These are phyloP conservation scores for Salix suchowensis DNA, from an alignment of 345 rosid species.

Conservation along the genomic window DNA sequence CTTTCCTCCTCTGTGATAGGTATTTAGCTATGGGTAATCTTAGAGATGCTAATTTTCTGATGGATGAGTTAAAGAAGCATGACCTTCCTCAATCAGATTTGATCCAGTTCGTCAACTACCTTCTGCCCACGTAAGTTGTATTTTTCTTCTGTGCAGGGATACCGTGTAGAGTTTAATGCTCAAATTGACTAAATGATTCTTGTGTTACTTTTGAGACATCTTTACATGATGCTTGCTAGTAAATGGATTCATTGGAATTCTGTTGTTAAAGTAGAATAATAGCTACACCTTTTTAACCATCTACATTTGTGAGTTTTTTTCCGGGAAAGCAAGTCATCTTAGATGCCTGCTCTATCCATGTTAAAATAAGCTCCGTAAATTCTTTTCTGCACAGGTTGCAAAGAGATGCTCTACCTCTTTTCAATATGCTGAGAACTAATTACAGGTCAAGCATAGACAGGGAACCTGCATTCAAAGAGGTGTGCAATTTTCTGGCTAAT, in stretches of 20 bases:
- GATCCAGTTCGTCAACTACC: slow-evolving; percentile 54
- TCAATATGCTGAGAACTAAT: slow-evolving; percentile 71
- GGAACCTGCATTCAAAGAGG: slow-evolving; percentile 85
- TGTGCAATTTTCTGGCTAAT: slow-evolving; percentile 15
- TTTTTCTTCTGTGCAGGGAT: neutral
- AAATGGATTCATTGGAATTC: neutral
- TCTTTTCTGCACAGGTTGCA: slow-evolving; percentile 48
- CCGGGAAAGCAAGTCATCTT: neutral
- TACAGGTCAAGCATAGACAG: slow-evolving; percentile 70
- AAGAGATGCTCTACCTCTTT: slow-evolving; percentile 94
- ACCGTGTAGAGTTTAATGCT: neutral
- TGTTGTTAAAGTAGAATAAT: neutral
- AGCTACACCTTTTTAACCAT: neutral
- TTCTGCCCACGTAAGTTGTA: slow-evolving; percentile 64
- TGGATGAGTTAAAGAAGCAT: slow-evolving; percentile 72
- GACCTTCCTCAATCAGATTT: slow-evolving; percentile 61
- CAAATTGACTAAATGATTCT: neutral
- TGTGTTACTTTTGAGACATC: neutral
- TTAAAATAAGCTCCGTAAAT: neutral
- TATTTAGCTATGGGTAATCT: slow-evolving; percentile 78
- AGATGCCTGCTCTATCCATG: neutral
- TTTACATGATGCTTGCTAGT: neutral
- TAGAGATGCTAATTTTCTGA: slow-evolving; percentile 67
- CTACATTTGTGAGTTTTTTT: neutral
- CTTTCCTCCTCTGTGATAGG: slow-evolving; percentile 38